Conservation (phyloP, 2,329 filamentous ascomycete species). For the Diaporthe capsici region DNA sequence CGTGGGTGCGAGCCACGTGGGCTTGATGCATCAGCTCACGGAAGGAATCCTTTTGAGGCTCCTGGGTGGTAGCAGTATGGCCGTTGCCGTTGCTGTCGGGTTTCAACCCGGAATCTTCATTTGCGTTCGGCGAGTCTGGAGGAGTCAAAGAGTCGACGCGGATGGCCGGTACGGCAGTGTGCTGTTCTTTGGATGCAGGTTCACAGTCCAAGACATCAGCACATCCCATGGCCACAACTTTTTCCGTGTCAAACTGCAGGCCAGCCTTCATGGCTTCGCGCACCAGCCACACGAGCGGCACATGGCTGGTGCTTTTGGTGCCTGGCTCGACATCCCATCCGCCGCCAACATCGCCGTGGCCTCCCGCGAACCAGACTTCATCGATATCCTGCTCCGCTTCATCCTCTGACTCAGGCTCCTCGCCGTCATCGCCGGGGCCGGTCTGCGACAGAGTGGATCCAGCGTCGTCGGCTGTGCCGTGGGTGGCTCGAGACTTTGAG, state of each 20-base stretch:
- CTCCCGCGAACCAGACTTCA: constrained; percentile 85
- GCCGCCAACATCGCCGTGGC: constrained; percentile 84
- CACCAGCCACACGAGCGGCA: constrained; percentile 78
- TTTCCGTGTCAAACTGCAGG: constrained; percentile 77
- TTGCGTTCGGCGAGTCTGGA: constrained; percentile 32
- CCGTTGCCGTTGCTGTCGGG: constrained; percentile 30
- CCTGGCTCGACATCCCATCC: constrained; percentile 75
- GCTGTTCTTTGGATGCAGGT: not conserved
- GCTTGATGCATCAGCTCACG: constrained; percentile 71
- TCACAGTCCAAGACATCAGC: constrained; percentile 56
- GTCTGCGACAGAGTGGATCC: constrained; percentile 51
- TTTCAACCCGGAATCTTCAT: not conserved
- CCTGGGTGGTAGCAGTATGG: constrained; percentile 37
- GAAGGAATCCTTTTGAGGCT: constrained; percentile 58
- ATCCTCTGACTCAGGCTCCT: constrained; percentile 61
- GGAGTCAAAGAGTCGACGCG: constrained; percentile 52
- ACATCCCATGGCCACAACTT: constrained; percentile 77
- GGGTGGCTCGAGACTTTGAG: constrained; percentile 42
- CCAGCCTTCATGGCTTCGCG: constrained; percentile 72
- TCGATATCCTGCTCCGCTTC: constrained; percentile 78
- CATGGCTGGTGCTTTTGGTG: constrained; percentile 74
- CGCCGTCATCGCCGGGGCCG: constrained; percentile 44
- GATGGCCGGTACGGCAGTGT: constrained; percentile 49
- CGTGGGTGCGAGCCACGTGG: constrained; percentile 72
- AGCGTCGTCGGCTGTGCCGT: constrained; percentile 47